Evolutionary conservation across 257 asterid species (phyloP).

Genomic region (Orobanche coerulescens): DNA sequence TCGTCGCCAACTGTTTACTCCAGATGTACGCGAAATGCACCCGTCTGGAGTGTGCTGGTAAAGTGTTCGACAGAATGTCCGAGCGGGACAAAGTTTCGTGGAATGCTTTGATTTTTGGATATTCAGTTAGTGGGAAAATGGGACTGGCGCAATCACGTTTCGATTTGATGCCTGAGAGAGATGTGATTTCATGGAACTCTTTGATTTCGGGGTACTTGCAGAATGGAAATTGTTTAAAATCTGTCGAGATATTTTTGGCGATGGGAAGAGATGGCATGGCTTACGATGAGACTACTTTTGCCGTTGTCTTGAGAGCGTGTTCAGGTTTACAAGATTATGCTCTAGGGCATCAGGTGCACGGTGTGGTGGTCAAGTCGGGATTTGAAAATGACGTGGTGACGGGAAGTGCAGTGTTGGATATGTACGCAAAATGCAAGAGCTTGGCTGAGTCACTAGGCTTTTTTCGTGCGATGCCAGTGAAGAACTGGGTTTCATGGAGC

Average conservation of each 20-base stretch:
- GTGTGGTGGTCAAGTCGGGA: conserved; percentile 48
- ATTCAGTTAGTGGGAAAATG: conserved; percentile 35
- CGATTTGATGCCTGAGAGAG: conserved; percentile 59
- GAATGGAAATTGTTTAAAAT: conserved; percentile 35
- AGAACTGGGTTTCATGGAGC: conserved; percentile 84
- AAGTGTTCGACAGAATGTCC: conserved; percentile 68
- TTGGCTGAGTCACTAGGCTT: conserved; percentile 41
- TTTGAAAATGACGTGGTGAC: conserved; percentile 58
- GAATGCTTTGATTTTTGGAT: conserved; percentile 71
- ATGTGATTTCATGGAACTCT: conserved; percentile 82
- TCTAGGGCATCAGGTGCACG: conserved; percentile 61
- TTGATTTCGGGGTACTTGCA: conserved; percentile 73
- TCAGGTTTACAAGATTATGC: conserved; percentile 36
- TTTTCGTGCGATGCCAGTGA: conserved; percentile 52
- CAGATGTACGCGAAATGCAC: conserved; percentile 54
- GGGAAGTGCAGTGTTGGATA: conserved; percentile 69
- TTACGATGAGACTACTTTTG: conserved; percentile 60
- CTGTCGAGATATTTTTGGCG: conserved; percentile 40
- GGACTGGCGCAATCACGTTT: conserved; percentile 38
- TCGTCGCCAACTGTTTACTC: conserved; percentile 70
- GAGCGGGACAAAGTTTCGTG: conserved; percentile 56
- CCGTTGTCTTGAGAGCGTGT: conserved; percentile 61
- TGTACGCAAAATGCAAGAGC: conserved; percentile 86
- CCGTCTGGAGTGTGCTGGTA: conserved; percentile 36
- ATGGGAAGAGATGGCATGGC: conserved; percentile 55